phyloP scores from a whole-genome alignment of 2,329 filamentous ascomycete genomes.

The Pseudonectria foliicola region DNA sequence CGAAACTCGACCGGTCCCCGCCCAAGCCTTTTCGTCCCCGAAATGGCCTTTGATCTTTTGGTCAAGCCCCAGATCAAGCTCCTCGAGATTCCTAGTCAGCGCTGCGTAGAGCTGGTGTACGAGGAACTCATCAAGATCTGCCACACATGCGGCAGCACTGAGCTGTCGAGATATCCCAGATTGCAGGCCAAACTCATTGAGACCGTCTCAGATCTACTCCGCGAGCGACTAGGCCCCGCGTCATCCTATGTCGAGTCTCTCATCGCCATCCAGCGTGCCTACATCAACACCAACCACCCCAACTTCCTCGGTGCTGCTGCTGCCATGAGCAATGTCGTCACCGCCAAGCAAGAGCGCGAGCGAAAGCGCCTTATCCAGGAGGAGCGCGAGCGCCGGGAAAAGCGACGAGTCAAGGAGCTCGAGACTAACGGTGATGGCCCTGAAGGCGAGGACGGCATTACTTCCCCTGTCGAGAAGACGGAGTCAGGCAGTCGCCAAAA shows the following conservation, averaged over 20 bases:
- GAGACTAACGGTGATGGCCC: conserved; percentile 70
- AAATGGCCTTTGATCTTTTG: conserved; percentile 93
- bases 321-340: conserved; percentile 95
- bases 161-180: conserved; percentile 84
- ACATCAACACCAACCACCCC: conserved; percentile 99
- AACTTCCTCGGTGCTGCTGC: conserved; percentile 96
- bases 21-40: conserved; percentile 92
- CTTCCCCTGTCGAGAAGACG: conserved; percentile 37
- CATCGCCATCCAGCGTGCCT: conserved; percentile 94
- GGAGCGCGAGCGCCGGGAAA: conserved; percentile 79
- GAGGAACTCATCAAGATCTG: conserved; percentile 99
- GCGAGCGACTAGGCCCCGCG: conserved; percentile 83
- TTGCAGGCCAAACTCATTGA: conserved; percentile 96
- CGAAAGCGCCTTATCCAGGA: conserved; percentile 72
- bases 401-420: conserved; percentile 74
- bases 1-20: conserved; percentile 95
- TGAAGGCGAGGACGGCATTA: conserved; percentile 47
- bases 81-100: conserved; percentile 86
- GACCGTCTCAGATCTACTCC: conserved; percentile 89
- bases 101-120: conserved; percentile 96
- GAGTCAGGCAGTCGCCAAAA: conserved; percentile 41
- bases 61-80: conserved; percentile 99
- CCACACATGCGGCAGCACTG: conserved; percentile 93
- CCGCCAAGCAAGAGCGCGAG: conserved; percentile 89
- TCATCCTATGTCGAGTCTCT: conserved; percentile 91